phyloP scores from a whole-genome alignment of 371 early-diverging fungal genomes.

The Vittaforma corneae region DNA sequence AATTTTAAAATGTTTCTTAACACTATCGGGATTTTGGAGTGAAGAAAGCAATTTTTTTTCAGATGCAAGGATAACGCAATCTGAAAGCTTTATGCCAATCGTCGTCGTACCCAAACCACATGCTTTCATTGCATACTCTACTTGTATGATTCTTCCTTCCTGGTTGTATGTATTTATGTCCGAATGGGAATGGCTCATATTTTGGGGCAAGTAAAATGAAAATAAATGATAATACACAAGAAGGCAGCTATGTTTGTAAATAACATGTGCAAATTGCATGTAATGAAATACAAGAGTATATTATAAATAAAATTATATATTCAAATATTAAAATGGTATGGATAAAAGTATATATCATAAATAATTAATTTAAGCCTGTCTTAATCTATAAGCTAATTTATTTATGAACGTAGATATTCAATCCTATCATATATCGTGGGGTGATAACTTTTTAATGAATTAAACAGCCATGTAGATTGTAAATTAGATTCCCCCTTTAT shows the following conservation, averaged over 20 bases:
- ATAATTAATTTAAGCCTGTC: too few relatives aligned
- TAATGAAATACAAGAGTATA: too few relatives aligned
- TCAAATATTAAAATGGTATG: too few relatives aligned
- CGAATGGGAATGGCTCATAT: too few relatives aligned
- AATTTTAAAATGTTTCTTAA: conserved; percentile 57
- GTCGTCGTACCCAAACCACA: conserved; percentile 58
- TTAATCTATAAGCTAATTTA: background rate
- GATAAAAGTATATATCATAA: too few relatives aligned
- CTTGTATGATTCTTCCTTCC: conserved; percentile 58
- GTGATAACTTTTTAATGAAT: conserved; percentile 52
- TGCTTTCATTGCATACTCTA: conserved; percentile 60
- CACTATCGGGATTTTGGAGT: conserved; percentile 49
- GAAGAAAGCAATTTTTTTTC: conserved; percentile 57
- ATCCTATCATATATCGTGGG: conserved; percentile 54
- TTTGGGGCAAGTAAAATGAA: too few relatives aligned
- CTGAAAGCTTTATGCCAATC: conserved; percentile 47
- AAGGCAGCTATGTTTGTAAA: too few relatives aligned
- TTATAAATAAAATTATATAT: too few relatives aligned
- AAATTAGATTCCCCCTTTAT: conserved; percentile 36
- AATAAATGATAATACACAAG: too few relatives aligned
- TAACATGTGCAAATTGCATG: too few relatives aligned
- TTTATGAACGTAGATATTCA: conserved; percentile 44
- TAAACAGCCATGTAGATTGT: conserved; percentile 51
- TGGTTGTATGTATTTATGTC: conserved; percentile 57
- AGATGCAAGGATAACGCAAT: conserved; percentile 52